Evolutionary conservation across 768 basidiomycete species (phyloP), one percentile per base, ranked within the genome.

Genomic region (Leccinellum luteum): DNA sequence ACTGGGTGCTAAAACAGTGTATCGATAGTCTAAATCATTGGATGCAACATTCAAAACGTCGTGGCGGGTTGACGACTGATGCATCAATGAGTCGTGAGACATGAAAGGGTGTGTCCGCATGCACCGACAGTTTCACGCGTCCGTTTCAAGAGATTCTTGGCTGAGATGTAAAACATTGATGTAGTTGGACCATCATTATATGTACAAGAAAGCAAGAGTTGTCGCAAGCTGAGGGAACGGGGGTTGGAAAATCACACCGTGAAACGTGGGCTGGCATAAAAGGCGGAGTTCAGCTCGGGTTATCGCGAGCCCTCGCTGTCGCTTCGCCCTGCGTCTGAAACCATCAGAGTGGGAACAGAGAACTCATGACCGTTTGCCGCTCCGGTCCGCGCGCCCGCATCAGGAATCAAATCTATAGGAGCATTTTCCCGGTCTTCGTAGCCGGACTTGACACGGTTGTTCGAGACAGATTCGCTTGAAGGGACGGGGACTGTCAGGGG

Each of bases 371-470:
- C 89, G 65, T 87, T 79, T 15, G 89, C 81, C 25, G 78, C 80
- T 45, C 88, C 89, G 19, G 77, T 69, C 35, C 86, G 79, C 28
- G 87, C 79, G 3, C 90, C 90, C 2, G 90, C 91, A 17, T 78
- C 73, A 1, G 89, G 89, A 7, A 93, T 85, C 64, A 71, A 72
- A 72, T 90, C 88, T 59, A 92, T 92, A 41, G 90, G 49, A 27
- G 51, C 25, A 27, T 19, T 28, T 9, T 52, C 25, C 51, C 13
- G 21, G 35, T n/a, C 27, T 43, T 27, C 25, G 35, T 52, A 27
- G 5, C 38, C 38, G 14, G 51, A 27, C 27, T 52, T 52, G 52
- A 51, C 34, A 13, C 51, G 51, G 15, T 34, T 51, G 25, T 30
- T 50, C 17, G 51, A 51, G 30, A 32, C 52, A 7, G 90, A 90